Evolutionary conservation across 306 rosid genomes (phyloP).

Genomic region (Comarum palustre): DNA sequence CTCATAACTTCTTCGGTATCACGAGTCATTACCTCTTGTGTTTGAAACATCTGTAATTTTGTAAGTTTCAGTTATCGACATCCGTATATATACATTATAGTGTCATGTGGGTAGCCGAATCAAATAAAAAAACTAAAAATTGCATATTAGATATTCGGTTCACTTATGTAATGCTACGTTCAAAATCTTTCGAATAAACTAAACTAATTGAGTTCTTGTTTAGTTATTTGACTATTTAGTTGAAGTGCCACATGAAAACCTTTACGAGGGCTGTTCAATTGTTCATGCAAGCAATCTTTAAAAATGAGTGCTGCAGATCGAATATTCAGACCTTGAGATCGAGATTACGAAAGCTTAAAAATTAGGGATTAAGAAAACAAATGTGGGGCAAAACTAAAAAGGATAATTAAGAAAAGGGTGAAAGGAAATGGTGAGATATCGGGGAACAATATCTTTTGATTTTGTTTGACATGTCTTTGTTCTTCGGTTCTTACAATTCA

Average conservation of each 20-base stretch:
- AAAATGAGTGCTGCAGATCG: conserved; percentile 6
- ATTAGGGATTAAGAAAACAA: not conserved
- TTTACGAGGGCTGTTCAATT: not conserved
- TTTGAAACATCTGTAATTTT: too few relatives aligned
- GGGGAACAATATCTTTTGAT: conserved; percentile 38
- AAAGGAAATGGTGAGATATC: conserved; percentile 47
- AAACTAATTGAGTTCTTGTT: not conserved
- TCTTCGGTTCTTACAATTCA: conserved; percentile 15
- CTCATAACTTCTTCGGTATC: too few relatives aligned
- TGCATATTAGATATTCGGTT: too few relatives aligned
- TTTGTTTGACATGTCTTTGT: conserved; percentile 44
- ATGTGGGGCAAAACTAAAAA: not conserved
- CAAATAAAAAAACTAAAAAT: too few relatives aligned
- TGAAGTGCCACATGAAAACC: not conserved
- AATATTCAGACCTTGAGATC: not conserved
- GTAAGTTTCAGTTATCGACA: too few relatives aligned
- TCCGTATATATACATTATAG: too few relatives aligned
- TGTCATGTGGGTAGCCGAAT: too few relatives aligned
- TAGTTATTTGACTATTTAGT: not conserved
- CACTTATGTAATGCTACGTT: too few relatives aligned
- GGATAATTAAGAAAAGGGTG: not conserved
- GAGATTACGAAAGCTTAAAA: not conserved
- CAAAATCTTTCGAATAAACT: too few relatives aligned
- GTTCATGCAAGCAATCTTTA: not conserved
- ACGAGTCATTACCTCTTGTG: too few relatives aligned